Base-by-base conservation (phyloP, 139 green algal genomes). In the Bryopsis sp. region DNA sequence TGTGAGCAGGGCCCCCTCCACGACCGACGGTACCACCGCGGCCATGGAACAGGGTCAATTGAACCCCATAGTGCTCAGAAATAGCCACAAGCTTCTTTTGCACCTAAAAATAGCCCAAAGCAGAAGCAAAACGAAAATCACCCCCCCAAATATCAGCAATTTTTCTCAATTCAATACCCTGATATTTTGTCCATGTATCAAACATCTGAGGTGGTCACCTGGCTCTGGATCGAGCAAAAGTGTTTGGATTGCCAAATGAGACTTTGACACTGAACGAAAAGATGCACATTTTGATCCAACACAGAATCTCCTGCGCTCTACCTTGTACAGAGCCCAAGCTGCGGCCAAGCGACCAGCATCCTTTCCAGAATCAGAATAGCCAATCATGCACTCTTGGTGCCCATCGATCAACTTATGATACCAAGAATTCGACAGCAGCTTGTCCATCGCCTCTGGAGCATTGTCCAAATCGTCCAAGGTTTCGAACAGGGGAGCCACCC, bases 61-160 rank as follows among this genome's bases (percentile, higher is more conserved):
- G 67, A 36, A 97, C 73, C n/a, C 74, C 75, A 48, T 74, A 76
- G 66, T 80, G 72, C 46, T 72, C 74, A 38, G 54, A 78, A 31
- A 91, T 82, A 26, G 72, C 33, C 35, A 83, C 75, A 48, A 95
- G 71, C 19, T 76, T 62, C 70, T 90, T 62, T 39, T 81, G 76
- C 24, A 74, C 74, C 59, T 81, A 6, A 67, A 86, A 98, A 37
- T 98, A 83, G 34, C 84, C 91, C 93, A 92, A 98, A 2, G 84
- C 84, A 1, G 93, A 93, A 0, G 94, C 95, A 69, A 98, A 81
- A 4, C 93, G 83, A 6, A 93, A 93, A 0, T 90, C 93, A 73
- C 98, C 93, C 82, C 98, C 98, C 70, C 93, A 93, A 8, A 26
- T 90, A 83, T 98, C 93, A 24, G 76, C n/a, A n/a, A n/a, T n/a